Evolutionary conservation across 1,284 basidiomycete genomes (phyloP).

Genomic region (Grifola frondosa): DNA sequence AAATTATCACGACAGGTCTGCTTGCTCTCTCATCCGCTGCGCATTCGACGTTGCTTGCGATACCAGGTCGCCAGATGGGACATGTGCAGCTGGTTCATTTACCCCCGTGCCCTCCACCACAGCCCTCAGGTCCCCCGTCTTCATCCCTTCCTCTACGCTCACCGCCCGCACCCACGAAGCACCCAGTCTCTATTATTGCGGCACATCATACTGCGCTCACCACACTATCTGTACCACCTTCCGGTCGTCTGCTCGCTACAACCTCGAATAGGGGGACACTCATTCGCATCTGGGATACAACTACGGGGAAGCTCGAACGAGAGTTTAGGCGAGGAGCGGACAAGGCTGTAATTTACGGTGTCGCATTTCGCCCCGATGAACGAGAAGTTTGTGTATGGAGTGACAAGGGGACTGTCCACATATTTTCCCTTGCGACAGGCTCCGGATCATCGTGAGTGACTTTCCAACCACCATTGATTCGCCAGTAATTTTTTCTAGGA

Average conservation of each 20-base stretch:
- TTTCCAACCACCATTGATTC: neutral
- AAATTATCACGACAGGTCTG: slow-evolving; percentile 69
- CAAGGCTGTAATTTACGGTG: slow-evolving; percentile 89
- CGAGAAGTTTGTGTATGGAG: slow-evolving; percentile 87
- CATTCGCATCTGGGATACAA: slow-evolving; percentile 85
- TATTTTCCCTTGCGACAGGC: slow-evolving; percentile 72
- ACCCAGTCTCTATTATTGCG: slow-evolving; percentile 78
- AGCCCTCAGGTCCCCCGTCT: slow-evolving; percentile 47
- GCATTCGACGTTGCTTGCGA: slow-evolving; percentile 78
- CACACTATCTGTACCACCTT: slow-evolving; percentile 74
- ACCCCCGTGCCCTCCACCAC: slow-evolving; percentile 69
- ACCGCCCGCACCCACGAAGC: slow-evolving; percentile 55
- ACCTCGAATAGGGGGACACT: slow-evolving; percentile 86
- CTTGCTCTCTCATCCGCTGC: slow-evolving; percentile 78
- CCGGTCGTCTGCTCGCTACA: slow-evolving; percentile 82
- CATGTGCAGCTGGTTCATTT: slow-evolving; percentile 91
- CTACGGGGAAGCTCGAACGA: slow-evolving; percentile 71
- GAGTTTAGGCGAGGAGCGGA: slow-evolving; percentile 90
- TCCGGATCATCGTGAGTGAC: slow-evolving; percentile 63
- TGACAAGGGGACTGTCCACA: slow-evolving; percentile 95
- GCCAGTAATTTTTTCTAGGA: slow-evolving; percentile 43
- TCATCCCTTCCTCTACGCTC: slow-evolving; percentile 47
- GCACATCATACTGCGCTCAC: slow-evolving; percentile 84
- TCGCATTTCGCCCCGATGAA: slow-evolving; percentile 77
- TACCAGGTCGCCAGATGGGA: slow-evolving; percentile 86